phyloP scores from a whole-genome alignment of 2,329 filamentous ascomycete genomes.

The Fusarium sambucinum region DNA sequence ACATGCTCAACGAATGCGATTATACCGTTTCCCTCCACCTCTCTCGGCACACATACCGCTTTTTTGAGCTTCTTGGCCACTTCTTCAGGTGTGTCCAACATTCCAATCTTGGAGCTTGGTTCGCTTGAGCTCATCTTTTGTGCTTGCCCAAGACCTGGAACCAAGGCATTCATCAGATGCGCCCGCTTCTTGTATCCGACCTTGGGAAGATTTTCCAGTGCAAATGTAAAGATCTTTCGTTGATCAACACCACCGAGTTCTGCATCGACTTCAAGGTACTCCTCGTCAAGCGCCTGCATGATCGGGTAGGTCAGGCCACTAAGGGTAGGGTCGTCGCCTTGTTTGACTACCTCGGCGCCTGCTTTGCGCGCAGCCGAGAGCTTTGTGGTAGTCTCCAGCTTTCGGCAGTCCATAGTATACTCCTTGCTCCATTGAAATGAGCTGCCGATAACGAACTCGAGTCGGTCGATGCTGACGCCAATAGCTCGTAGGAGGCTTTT shows the following conservation, averaged over 20 bases:
- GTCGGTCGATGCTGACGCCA: neutral
- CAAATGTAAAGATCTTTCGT: neutral
- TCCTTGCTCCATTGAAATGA: neutral
- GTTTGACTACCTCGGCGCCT: neutral
- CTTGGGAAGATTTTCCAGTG: neutral
- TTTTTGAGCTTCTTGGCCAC: slow-evolving; percentile 7
- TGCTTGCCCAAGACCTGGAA: neutral
- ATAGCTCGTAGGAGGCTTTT: neutral
- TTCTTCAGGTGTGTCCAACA: fast-evolving
- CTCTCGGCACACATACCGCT: fast-evolving
- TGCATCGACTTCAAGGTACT: neutral
- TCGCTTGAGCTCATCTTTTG: slow-evolving; percentile 22
- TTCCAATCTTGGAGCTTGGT: neutral
- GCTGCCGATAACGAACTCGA: neutral
- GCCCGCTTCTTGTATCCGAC: neutral
- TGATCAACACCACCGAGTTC: slow-evolving; percentile 8
- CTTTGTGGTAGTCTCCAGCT: fast-evolving
- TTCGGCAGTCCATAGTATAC: neutral
- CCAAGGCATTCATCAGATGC: slow-evolving; percentile 4
- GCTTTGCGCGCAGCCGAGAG: neutral
- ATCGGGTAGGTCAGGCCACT: neutral
- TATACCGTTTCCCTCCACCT: neutral
- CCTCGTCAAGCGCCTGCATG: neutral
- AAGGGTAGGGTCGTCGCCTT: neutral
- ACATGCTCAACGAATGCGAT: slow-evolving; percentile 4